Conservation (phyloP, 306 rosid genomes). For the Cercis canadensis region DNA sequence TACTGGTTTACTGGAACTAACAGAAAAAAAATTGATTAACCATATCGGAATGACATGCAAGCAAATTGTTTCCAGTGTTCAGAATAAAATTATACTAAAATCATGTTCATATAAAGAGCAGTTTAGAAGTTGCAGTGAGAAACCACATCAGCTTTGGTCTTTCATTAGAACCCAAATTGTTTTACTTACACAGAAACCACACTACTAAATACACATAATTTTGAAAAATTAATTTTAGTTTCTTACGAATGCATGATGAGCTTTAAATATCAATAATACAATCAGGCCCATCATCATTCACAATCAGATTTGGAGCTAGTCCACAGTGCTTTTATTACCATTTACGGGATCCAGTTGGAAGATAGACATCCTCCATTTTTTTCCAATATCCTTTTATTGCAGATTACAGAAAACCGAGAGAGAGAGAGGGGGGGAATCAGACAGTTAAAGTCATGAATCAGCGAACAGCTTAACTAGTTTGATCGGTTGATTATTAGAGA, state of each 20-base stretch:
- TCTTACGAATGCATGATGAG: neutral
- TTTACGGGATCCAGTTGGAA: neutral
- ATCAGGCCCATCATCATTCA: neutral
- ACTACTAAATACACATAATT: neutral
- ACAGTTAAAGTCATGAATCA: neutral
- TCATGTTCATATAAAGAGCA: neutral
- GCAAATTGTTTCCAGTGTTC: neutral
- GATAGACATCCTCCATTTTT: neutral
- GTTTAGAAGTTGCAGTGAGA: neutral
- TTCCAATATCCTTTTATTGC: neutral
- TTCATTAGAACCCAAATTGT: slow-evolving; percentile 12
- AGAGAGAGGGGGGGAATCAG: too few relatives aligned
- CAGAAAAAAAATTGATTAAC: neutral
- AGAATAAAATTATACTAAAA: neutral
- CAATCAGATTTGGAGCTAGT: neutral
- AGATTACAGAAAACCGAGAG: too few relatives aligned
- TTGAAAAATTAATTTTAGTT: neutral
- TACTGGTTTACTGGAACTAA: slow-evolving; percentile 4
- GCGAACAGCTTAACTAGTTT: neutral
- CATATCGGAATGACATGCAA: neutral
- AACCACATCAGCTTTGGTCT: neutral
- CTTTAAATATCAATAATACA: neutral
- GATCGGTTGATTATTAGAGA: slow-evolving; percentile 12
- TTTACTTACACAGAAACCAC: neutral
- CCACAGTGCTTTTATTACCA: neutral